These are phyloP conservation scores for Erucastrum elatum DNA, from an alignment of 345 rosid genomes.

Conservation along the genomic window DNA sequence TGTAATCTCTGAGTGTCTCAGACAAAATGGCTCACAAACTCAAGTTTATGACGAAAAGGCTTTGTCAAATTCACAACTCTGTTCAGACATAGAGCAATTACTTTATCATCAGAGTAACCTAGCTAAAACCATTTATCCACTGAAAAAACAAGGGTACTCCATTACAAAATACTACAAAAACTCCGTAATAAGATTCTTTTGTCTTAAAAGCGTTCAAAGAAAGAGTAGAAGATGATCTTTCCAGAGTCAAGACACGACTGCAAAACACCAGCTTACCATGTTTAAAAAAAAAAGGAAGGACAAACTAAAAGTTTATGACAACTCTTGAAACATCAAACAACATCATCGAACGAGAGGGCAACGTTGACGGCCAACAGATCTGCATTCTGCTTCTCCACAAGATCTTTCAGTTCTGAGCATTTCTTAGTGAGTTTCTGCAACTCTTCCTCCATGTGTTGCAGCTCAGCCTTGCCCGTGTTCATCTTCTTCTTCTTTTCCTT, in stretches of 20 bases:
- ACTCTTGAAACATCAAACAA: not conserved
- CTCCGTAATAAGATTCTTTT: too few species aligned
- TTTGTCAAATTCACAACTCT: too few species aligned
- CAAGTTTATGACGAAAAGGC: too few species aligned
- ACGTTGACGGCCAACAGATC: not conserved
- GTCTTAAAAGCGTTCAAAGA: not conserved
- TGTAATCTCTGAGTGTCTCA: too few species aligned
- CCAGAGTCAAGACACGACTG: not conserved
- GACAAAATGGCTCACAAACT: too few species aligned
- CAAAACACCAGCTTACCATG: not conserved
- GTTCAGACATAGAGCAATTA: too few species aligned
- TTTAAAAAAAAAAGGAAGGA: too few species aligned
- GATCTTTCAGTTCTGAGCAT: not conserved
- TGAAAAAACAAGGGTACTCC: not conserved
- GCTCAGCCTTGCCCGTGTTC: not conserved
- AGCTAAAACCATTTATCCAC: too few species aligned
- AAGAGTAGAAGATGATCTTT: too few species aligned
- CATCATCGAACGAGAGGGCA: not conserved
- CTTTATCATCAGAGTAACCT: too few species aligned
- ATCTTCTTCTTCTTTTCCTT: not conserved
- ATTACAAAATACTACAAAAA: too few species aligned
- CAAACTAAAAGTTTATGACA: not conserved
- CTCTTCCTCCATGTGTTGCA: not conserved
- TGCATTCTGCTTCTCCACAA: not conserved
- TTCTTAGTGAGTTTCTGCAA: not conserved